Base-by-base conservation (phyloP, 2,329 filamentous ascomycete species). In the Fusarium neocosmosporiellum region DNA sequence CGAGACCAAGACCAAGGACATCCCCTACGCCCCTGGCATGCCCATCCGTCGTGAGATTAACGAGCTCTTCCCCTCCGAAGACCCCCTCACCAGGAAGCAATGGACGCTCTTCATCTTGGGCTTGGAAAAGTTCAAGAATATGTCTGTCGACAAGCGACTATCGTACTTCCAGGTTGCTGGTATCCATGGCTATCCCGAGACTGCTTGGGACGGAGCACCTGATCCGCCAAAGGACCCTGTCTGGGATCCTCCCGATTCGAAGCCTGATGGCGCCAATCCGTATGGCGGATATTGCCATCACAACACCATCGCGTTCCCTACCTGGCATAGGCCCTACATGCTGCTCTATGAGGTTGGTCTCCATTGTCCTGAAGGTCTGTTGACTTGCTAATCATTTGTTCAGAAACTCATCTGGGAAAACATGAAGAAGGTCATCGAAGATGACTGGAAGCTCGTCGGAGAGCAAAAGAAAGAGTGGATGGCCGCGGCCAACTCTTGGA, bases 251-350 rank as follows among this genome's bases (percentile, higher is more conserved):
- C 31, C 43, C 3, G 20, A 18, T 7, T 34, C 46, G 2, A 7
- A 18, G 6, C 46, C 46, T 29, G 24, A n/a, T 14, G 59, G 59
- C 4, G 59, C 37, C 0, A 22, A 65, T 16, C 62, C 62, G 10
- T 81, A 63, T 76, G 83, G 53, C 88, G 86, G 70, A 22, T 93
- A 91, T 78, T 93, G 91, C 78, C 86, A 87, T 14, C 91, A 93
- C 80, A 85, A 83, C 13, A 88, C 88, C 1, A 87, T 88, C 41
- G 78, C 92, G 9, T 92, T 93, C 77, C 84, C 88, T 37, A 84
- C 88, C 8, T 93, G 91, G 91, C 91, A 93, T 84, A 85, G 91
- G 64, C 89, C 90, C 2, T 92, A 92, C 75, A 81, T 92, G 63
- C 85, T 88, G 11, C 81, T 92, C 11, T 90, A 84, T 71, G 90